Percentiles rank a stretch among this genome's conserved stretches.
phyloP scores from a whole-genome alignment of 2,329 filamentous ascomycete species.

The Fusarium scirpi region DNA sequence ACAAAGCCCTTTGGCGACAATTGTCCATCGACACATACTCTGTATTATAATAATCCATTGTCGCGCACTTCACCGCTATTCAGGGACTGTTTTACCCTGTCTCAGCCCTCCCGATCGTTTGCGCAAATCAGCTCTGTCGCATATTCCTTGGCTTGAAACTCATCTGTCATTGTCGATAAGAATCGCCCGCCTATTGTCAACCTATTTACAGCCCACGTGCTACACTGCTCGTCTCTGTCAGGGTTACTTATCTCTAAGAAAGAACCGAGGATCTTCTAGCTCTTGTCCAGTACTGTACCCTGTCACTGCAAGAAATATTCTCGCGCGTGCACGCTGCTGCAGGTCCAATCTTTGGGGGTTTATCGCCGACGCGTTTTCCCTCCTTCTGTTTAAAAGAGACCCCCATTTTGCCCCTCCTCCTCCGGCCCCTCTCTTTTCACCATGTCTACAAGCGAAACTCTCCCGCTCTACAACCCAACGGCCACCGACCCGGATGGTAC shows the following conservation, averaged over 20 bases:
- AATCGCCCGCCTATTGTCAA: conserved; percentile 16
- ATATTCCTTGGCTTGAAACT: conserved; percentile 35
- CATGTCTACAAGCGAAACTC: conserved; percentile 51
- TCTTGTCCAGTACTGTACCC: background rate
- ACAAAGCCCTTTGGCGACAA: conserved; percentile 14
- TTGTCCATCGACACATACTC: background rate
- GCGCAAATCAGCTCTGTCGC: conserved; percentile 30
- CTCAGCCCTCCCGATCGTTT: conserved; percentile 31
- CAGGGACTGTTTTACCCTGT: conserved; percentile 24
- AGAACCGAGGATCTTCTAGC: conserved; percentile 16
- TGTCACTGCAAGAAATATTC: conserved; percentile 15
- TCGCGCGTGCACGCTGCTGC: conserved; percentile 26
- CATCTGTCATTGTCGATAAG: conserved; percentile 39
- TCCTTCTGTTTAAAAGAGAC: conserved; percentile 39
- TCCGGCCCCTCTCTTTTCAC: conserved; percentile 44
- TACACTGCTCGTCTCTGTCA: conserved; percentile 30
- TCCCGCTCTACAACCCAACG: conserved; percentile 50
- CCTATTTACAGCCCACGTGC: conserved; percentile 36
- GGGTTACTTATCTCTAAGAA: conserved; percentile 11
- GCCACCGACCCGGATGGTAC: conserved; percentile 44
- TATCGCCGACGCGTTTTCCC: conserved; percentile 31
- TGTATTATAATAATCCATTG: conserved; percentile 3
- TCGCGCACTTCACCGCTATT: conserved; percentile 34
- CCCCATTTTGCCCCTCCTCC: conserved; percentile 42
- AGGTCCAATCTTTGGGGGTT: conserved; percentile 27